Percentiles rank a stretch among this genome's conserved stretches.
Evolutionary conservation across 768 basidiomycete genomes (phyloP).

Genomic region (Boletus reticuloceps): DNA sequence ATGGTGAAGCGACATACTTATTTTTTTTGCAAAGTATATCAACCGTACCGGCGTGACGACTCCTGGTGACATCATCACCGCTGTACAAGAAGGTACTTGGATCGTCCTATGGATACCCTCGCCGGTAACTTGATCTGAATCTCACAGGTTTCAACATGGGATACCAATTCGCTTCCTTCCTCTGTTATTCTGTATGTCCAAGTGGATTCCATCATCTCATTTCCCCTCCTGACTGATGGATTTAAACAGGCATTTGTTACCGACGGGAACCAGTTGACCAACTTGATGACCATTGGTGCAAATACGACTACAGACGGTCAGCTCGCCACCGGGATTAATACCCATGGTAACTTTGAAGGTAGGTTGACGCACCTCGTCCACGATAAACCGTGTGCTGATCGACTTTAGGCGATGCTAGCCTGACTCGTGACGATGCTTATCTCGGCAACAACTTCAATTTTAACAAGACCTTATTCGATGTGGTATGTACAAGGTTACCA

Average conservation of each 20-base stretch:
- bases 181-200: slow-evolving; percentile 14
- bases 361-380: not conserved
- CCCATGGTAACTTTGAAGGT: slow-evolving; percentile 22
- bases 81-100: slow-evolving; percentile 16
- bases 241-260: slow-evolving; percentile 10
- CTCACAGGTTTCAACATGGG: slow-evolving; percentile 22
- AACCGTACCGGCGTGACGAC: slow-evolving; percentile 12
- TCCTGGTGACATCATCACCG: slow-evolving; percentile 22
- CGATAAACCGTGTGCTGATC: too few relatives aligned
- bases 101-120: not conserved
- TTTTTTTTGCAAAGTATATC: slow-evolving; percentile 11
- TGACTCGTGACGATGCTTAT: slow-evolving; percentile 18
- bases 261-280: slow-evolving; percentile 26
- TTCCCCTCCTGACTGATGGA: not conserved
- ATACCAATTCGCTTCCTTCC: slow-evolving; percentile 11
- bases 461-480: slow-evolving; percentile 23
- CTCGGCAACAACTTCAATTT: slow-evolving; percentile 20
- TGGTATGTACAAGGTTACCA: not conserved
- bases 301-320: slow-evolving; percentile 9
- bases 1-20: not conserved
- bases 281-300: slow-evolving; percentile 24
- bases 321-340: slow-evolving; percentile 14
- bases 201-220: too few relatives aligned
- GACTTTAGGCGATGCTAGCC: slow-evolving; percentile 19
- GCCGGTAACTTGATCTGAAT: not conserved